Base-by-base conservation (phyloP, 495 filamentous ascomycete species). In the Penicillium cinerascens region DNA sequence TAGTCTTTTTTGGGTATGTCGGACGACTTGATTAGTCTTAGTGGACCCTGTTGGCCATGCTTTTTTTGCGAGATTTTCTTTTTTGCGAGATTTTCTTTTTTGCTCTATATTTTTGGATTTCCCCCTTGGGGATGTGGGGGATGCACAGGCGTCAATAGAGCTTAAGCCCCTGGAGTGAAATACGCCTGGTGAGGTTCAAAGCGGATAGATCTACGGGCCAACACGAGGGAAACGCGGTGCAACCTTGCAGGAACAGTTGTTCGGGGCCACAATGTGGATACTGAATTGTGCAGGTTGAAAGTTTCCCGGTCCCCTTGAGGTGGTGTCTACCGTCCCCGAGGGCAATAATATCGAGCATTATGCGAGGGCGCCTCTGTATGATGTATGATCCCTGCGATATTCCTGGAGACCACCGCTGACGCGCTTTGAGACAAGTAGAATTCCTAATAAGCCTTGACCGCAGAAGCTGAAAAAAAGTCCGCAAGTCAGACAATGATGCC, bases 41-140 rank as follows among this genome's bases (percentile, higher is more conserved):
- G 13, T 3, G 3, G 11, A 33, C 10, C 9, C 11, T 33, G 9
- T 33, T 11, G 29, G 13, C 29, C 29, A 33, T 33, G 29, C n/a
- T 33, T 33, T 13, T 15, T 10, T 11, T 3, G 29, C 29, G 2
- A 33, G 11, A 1, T 29, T 17, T n/a, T n/a, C n/a, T n/a, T n/a
- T n/a, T n/a, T n/a, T n/a, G n/a, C n/a, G n/a, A n/a, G n/a, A 20
- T 25, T 50, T 46, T 15, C 35, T 45, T 43, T 4, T 9, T 11
- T 23, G 18, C n/a, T n/a, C n/a, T 21, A 33, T 51, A 17, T 33
- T 51, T 61, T 42, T 45, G 38, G 11, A 25, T 54, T 52, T 48
- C 55, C 54, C 51, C 63, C 52, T 59, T 63, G 33, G 50, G 57
- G 51, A 66, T 61, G 60, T 64, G 63, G 63, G 63, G 63, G 57